Evolutionary conservation across 2,329 filamentous ascomycete genomes (phyloP).

Genomic region (Juglanconis sp.): DNA sequence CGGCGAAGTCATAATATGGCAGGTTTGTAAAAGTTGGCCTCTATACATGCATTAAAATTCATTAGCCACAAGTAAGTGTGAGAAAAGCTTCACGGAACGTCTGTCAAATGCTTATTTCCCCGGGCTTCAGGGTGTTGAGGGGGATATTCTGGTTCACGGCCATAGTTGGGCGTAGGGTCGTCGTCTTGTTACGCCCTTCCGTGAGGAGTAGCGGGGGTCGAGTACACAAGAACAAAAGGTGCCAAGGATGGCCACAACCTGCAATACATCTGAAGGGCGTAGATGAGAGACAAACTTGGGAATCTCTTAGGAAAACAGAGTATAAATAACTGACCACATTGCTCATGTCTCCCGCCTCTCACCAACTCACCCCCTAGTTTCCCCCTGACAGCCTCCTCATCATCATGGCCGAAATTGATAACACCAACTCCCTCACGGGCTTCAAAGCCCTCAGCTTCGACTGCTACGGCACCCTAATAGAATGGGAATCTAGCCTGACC

Average conservation of each 20-base stretch:
- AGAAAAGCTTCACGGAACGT: too few species aligned
- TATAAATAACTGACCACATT: neutral
- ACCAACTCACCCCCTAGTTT: neutral
- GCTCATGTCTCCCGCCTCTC: neutral
- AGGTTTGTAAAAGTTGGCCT: too few species aligned
- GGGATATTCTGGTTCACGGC: neutral
- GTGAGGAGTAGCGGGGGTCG: neutral
- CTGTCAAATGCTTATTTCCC: too few species aligned
- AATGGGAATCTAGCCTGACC: slow-evolving; percentile 70
- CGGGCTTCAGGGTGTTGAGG: neutral
- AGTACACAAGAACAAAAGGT: neutral
- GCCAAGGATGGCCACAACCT: neutral
- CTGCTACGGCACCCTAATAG: slow-evolving; percentile 75
- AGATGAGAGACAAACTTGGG: neutral
- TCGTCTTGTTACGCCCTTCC: neutral
- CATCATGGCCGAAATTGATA: slow-evolving; percentile 8
- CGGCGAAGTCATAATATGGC: too few species aligned
- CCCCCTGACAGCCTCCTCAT: neutral
- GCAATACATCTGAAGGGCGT: neutral
- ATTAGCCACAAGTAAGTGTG: too few species aligned
- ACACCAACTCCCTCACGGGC: slow-evolving; percentile 20
- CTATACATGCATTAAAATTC: too few species aligned
- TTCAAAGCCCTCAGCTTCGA: slow-evolving; percentile 63
- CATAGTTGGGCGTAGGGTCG: neutral
- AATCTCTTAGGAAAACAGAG: neutral